Base-by-base conservation (phyloP, 1,284 basidiomycete species). In the Papiliotrema flavescens region DNA sequence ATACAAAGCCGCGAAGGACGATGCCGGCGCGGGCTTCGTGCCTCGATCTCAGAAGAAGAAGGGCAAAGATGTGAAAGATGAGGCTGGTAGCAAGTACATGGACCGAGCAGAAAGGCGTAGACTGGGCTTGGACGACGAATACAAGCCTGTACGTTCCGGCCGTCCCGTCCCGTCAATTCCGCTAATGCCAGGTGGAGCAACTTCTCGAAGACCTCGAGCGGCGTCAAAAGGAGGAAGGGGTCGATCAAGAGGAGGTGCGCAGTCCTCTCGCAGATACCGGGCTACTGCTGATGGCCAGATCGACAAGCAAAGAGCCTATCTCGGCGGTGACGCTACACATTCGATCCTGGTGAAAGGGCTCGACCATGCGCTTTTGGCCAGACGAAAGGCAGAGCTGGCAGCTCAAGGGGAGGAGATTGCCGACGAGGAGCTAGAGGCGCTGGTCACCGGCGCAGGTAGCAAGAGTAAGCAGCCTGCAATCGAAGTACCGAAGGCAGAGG, bases 291-390 rank as follows among this genome's bases (percentile, higher is more conserved):
- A 20, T 24, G 26, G 2, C 28, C 22, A 89, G 85, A 77, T 92
- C 17, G 88, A 90, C 51, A 81, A 85, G 54, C 84, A 90, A 69
- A 82, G 90, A 43, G 80, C 80, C 44, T 91, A 90, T 71, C 82
- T 94, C 1, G 91, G 91, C n/a, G 90, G 90, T 35, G 90, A 95
- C 72, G 83, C 84, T 41, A 83, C 86, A 51, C 89, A 94, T 71
- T 85, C 88, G 2, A 83, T 93, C 45, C 83, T 93, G 3, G 89
- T 93, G 40, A 94, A 91, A 65, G 79, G 92, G n/a, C 84, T 96
- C 34, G 92, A 96, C 69, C 83, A 86, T 69, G 85, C 89, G 0
- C 81, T 95, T 3, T 79, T 96, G 8, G 88, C 91, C 64, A 87
- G 90, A 65, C 85, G 89, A 62, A 89, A 85, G 74, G 88, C 88